Base-by-base conservation (phyloP, 1,139 yeast species). In the Blastobotrys arbuscula region DNA sequence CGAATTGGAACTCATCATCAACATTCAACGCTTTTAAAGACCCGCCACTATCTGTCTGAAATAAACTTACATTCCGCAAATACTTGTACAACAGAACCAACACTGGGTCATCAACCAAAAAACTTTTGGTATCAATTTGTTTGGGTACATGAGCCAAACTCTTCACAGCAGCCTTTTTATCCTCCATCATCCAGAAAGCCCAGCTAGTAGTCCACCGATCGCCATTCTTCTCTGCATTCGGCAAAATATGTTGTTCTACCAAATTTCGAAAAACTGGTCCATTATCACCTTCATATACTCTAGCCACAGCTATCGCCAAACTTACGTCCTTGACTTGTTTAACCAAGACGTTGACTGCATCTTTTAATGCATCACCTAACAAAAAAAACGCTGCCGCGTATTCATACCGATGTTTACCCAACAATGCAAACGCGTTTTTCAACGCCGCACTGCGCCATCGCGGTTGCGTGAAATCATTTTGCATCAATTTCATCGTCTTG, bases 301-400 rank as follows among this genome's bases (percentile, higher is more conserved):
- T 76, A 4, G 95, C 84, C 37, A 90, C 81, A 0, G 87, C 85
- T 45, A 92, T 71, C 0, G 97, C 96, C 49, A 92, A 70, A 41
- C 81, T 78, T 8, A 81, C 57, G 62, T 90, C 95, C 1, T 76
- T 65, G 39, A 87, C 66, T 60, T 88, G 84, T 47, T 73, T 78
- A 21, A 84, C 76, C 36, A 92, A 62, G 0, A 88, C 90, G 61
- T 76, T 80, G 39, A 86, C 84, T 49, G 90, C 82, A 65, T 92
- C 98, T 49, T 76, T 77, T 18, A 87, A 68, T 1, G 88, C 73
- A 49, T 76, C 92, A 0, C 85, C 96, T n/a, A 92, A 72, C 35
- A 92, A 67, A 66, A 92, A 92, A 63, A 92, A 90, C 31, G 84
- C 82, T 0, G 97, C 97, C 0, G 97, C 95, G 65, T 90, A 95